Conservation (phyloP, 2,329 filamentous ascomycete species). For the Pseudonectria foliicola region DNA sequence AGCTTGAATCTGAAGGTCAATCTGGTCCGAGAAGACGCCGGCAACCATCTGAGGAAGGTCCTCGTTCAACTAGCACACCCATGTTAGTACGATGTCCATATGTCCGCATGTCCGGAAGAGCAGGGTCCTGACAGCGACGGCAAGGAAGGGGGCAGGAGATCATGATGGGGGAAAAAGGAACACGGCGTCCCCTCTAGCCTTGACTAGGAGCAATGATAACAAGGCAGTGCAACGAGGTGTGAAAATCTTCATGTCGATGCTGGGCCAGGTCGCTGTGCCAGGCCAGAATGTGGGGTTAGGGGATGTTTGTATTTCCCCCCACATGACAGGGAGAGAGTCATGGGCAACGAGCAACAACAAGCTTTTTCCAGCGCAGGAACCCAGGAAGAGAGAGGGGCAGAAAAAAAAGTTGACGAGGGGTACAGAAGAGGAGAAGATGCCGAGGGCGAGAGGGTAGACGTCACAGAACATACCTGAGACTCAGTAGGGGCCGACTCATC, state of each 20-base stretch:
- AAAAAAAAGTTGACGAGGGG: not conserved
- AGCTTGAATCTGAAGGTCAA: slow-evolving; percentile 93
- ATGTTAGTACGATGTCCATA: slow-evolving; percentile 5
- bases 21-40: slow-evolving; percentile 97
- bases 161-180: too few species aligned
- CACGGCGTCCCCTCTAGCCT: too few species aligned
- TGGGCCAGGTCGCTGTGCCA: not conserved
- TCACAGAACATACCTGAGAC: slow-evolving; percentile 65
- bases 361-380: not conserved
- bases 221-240: not conserved
- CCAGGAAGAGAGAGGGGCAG: not conserved
- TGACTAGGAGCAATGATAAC: slow-evolving; percentile 6
- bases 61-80: slow-evolving; percentile 68
- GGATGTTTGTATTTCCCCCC: not conserved
- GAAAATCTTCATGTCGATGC: not conserved
- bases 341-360: not conserved
- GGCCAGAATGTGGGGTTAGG: slow-evolving; percentile 2
- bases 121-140: slow-evolving; percentile 2
- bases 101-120: too few species aligned
- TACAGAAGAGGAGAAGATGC: not conserved
- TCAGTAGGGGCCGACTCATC: slow-evolving; percentile 94
- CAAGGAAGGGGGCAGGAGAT: slow-evolving; percentile 4
- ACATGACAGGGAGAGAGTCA: slow-evolving; percentile 1
- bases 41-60: slow-evolving; percentile 97
- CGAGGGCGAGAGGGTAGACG: slow-evolving; percentile 8